Evolutionary conservation across 1,284 basidiomycete species (phyloP), one percentile per base, ranked within the genome.

Genomic region (Apiotrichum gracile): DNA sequence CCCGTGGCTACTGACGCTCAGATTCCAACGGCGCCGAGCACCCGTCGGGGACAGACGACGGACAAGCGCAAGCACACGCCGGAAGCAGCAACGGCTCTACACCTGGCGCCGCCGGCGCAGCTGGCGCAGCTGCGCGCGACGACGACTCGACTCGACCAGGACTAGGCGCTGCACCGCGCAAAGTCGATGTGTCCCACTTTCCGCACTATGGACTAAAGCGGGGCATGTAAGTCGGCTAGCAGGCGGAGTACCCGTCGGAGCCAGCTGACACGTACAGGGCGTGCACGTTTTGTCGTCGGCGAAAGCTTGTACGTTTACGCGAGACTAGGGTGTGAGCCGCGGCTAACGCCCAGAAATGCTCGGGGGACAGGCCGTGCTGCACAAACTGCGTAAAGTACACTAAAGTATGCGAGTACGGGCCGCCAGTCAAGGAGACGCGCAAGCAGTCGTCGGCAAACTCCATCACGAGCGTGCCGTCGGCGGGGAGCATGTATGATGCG

Each of bases 241-340:
- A 8, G 33, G 17, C 13, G 8, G 17, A 21, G 35, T n/a, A 17
- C 35, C 17, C 5, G 7, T 14, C 17, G 5, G 21, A 19, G 21
- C 42, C 37, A 27, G 10, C 21, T 33, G 27, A 31, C 40, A 24
- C 29, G 31, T 25, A 27, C 45, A 70, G 65, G 66, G 70, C 70
- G 5, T 72, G 70, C 47, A 64, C 61, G 6, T 72, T 72, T 51
- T 72, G 70, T 52, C 56, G 70, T 2, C 54, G 63, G n/a, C 53
- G 70, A 16, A 72, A 72, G 51, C 58, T 72, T 19, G 68, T 67
- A 26, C 46, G 67, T 54, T 3, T n/a, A 38, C 9, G 19, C 19
- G 9, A 21, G 37, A 2, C 21, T 7, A n/a, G 9, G 3, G 3
- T 7, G 21, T 9, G 5, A 7, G 37, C 37, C 19, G 45, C 61